Evolutionary conservation across 805 yeast genomes (phyloP).

Genomic region (Schwanniomyces pseudopolymorphus): DNA sequence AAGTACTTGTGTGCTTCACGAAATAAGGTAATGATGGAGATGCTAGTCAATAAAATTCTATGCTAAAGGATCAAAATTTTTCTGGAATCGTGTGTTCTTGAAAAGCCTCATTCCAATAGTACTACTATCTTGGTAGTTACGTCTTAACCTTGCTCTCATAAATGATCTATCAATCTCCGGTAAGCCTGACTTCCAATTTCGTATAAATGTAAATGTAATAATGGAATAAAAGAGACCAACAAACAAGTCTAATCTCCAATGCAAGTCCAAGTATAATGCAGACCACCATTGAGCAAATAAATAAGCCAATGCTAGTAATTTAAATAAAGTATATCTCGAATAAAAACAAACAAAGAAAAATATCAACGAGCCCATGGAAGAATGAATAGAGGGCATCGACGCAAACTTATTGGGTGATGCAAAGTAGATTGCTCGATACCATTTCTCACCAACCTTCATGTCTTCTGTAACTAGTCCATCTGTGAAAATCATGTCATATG

Average conservation of each 20-base stretch:
- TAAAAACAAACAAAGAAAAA: conserved; percentile 45
- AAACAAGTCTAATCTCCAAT: conserved; percentile 63
- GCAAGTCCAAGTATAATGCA: conserved; percentile 71
- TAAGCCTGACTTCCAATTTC: conserved; percentile 24
- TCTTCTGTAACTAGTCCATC: conserved; percentile 72
- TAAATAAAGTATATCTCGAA: conserved; percentile 33
- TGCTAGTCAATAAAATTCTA: neutral
- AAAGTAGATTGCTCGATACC: conserved; percentile 63
- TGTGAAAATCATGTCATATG: conserved; percentile 67
- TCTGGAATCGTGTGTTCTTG: conserved; percentile 44
- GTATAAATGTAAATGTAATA: conserved; percentile 39
- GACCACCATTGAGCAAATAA: conserved; percentile 72
- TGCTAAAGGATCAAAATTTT: conserved; percentile 54
- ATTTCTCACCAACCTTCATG: conserved; percentile 57
- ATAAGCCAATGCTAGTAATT: conserved; percentile 39
- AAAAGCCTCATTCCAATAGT: conserved; percentile 71
- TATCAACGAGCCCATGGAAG: conserved; percentile 60
- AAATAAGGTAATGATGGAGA: neutral
- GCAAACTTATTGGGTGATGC: conserved; percentile 70
- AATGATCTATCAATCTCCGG: conserved; percentile 36
- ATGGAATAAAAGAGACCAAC: conserved; percentile 56
- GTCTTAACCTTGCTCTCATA: conserved; percentile 36
- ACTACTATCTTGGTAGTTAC: conserved; percentile 38
- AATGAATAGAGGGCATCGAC: conserved; percentile 60
- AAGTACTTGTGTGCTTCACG: neutral